Evolutionary conservation across 345 rosid species (phyloP), one percentile per base, ranked within the genome.

Genomic region (Camelina neglecta): DNA sequence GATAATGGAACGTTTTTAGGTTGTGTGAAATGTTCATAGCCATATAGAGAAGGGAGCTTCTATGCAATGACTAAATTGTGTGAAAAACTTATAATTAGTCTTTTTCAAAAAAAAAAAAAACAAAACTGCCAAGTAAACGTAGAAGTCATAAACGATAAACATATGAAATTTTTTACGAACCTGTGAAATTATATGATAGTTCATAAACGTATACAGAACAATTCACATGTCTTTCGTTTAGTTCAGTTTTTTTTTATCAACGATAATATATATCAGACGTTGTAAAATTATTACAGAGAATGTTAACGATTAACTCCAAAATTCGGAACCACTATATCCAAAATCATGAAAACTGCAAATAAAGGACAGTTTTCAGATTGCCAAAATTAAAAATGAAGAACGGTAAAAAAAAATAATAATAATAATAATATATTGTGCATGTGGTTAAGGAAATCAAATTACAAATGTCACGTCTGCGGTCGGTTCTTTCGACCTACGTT

Each of bases 81-180:
- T 60, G 35, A 44, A 47, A 70, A 65, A 31, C 59, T 56, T 58
- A 20, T 44, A 55, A 23, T 6, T 64, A 65, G 66, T 13, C 26
- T 24, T 24, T 24, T 24, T 24, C 26, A 2, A 24, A 24, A 23
- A 23, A 24, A 24, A 24, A 24, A 11, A 41, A 41, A 41, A 41
- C 13, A 41, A 11, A 41, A 11, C 7, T 39, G 4, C 3, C 1
- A 10, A 41, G 11, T 3, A 41, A 41, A 41, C 11, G 42, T 38
- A 38, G 41, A 39, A 9, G 44, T 39, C 44, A 39, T 10, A 39
- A 10, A 36, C 39, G 8, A 9, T 2, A 39, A 10, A 38, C 42
- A 38, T 2, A 10, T 38, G 42, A 9, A 38, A 2, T 9, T 8
- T 10, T 38, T 38, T 38, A 38, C 42, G 42, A 42, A 12, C n/a